phyloP scores from a whole-genome alignment of 2,329 filamentous ascomycete species.

The Fusarium pininemorale region DNA sequence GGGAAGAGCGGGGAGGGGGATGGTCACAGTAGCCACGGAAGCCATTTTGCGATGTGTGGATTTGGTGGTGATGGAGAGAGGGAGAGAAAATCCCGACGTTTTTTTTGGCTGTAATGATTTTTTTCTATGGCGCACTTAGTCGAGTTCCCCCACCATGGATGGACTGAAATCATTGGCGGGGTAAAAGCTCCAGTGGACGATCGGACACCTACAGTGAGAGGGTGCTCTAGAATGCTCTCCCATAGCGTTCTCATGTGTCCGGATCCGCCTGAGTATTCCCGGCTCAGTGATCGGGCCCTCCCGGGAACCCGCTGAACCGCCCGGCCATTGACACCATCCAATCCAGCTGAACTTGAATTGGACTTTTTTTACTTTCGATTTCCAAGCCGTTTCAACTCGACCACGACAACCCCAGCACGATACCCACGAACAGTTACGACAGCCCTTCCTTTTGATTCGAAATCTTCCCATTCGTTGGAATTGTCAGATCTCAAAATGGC shows the following conservation, averaged over 20 bases:
- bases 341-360: not conserved
- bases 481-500: constrained; percentile 21
- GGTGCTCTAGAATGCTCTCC: not conserved
- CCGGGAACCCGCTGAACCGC: not conserved
- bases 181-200: constrained; percentile 24
- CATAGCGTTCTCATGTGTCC: not conserved
- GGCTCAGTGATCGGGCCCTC: not conserved
- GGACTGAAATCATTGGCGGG: constrained; percentile 34
- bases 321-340: not conserved
- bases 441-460: not conserved
- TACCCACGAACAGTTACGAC: not conserved
- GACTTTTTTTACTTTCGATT: constrained; percentile 25
- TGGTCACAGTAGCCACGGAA: constrained; percentile 66
- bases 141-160: constrained; percentile 35
- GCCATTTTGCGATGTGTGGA: constrained; percentile 63
- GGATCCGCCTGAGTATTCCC: not conserved
- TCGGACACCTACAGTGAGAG: constrained; percentile 3
- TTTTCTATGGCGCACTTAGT: constrained; percentile 27
- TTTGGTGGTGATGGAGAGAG: constrained; percentile 32
- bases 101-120: constrained; percentile 32
- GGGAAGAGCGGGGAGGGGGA: constrained; percentile 79
- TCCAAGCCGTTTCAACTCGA: constrained; percentile 4
- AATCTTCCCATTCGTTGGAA: not conserved
- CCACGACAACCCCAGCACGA: not conserved
- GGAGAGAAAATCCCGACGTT: constrained; percentile 18